phyloP scores from a whole-genome alignment of 2,329 filamentous ascomycete species.

The Trichoderma sp. region DNA sequence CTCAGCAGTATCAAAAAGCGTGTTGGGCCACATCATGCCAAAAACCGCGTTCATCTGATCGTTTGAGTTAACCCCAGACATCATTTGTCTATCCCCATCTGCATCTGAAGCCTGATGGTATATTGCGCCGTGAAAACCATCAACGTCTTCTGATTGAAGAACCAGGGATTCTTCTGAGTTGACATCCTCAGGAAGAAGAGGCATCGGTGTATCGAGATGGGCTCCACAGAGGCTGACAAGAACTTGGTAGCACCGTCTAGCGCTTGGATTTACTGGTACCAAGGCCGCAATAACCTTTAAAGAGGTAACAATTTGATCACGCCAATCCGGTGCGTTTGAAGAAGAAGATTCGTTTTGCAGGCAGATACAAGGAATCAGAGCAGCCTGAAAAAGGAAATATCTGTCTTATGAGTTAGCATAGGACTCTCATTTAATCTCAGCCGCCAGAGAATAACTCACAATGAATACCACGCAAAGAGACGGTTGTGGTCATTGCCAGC shows the following conservation, averaged over 20 bases:
- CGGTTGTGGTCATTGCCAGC: conserved; percentile 36
- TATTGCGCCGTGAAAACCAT: not conserved
- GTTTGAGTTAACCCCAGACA: conserved; percentile 38
- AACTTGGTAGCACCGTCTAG: conserved; percentile 40
- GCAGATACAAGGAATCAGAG: conserved; percentile 47
- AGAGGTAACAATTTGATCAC: conserved; percentile 38
- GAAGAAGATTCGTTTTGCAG: conserved; percentile 42
- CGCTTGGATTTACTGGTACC: conserved; percentile 38
- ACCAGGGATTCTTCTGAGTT: not conserved
- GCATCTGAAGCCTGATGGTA: not conserved
- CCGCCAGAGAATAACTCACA: conserved; percentile 27
- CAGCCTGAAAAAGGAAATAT: conserved; percentile 50
- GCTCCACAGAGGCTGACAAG: conserved; percentile 41
- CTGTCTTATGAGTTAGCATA: conserved; percentile 23
- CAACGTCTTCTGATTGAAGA: not conserved
- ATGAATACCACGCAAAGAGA: conserved; percentile 43
- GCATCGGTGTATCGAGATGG: conserved; percentile 29
- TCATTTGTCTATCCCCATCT: conserved; percentile 13
- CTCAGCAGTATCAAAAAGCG: conserved; percentile 25
- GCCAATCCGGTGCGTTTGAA: conserved; percentile 38
- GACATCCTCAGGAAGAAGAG: not conserved
- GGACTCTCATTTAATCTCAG: not conserved
- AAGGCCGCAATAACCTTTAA: conserved; percentile 38
- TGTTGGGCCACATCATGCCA: conserved; percentile 47
- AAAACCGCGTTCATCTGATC: conserved; percentile 43